Base-by-base conservation (phyloP, 2,329 filamentous ascomycete species). In the Ustulina deusta region DNA sequence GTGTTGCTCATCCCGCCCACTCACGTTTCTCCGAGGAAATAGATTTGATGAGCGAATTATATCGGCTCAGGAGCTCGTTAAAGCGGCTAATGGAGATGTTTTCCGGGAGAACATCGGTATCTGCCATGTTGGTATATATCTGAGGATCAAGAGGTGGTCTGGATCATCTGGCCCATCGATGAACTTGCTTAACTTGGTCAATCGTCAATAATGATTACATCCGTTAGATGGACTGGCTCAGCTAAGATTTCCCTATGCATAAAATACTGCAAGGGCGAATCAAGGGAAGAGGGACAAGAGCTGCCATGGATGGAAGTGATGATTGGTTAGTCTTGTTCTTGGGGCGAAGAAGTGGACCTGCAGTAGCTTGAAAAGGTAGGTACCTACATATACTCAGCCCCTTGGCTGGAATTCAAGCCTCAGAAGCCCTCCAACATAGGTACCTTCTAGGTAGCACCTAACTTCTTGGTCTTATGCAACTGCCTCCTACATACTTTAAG, bases 21-120 rank as follows among this genome's bases (percentile, higher is more conserved):
- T 57, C 61, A 86, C 85, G 74, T 75, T 86, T 87, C 34, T 78
- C 75, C 6, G 74, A 74, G 1, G 85, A 87, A 22, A 86, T 79
- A 2, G 77, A 75, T 46, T 82, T 74, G 42, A 86, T 76, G 11
- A 84, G 69, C 40, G 75, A 25, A n/a, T 60, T 54, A 63, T 86
- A 86, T 34, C 73, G 74, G n/a, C 63, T 68, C 36, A 85, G 73
- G 1, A 80, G 65, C 32, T 72, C 61, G 1, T 75, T 69, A 62
- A 85, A 85, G 40, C 79, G 75, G 1, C 73, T 67, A 6, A 71
- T 72, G 10, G 76, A 71, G 38, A 81, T 77, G 22, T 69, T 74
- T 7, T 68, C 66, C 3, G 74, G 69, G 6, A 75, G 71, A 7
- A 71, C 63, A 27, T 40, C 58, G 6, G 62, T 51, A 42, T 66